A percentile compares a stretch with the other conserved stretches of the same genome.
Evolutionary conservation across 2,329 filamentous ascomycete species (phyloP).

Genomic region (Cordyceps javanica): DNA sequence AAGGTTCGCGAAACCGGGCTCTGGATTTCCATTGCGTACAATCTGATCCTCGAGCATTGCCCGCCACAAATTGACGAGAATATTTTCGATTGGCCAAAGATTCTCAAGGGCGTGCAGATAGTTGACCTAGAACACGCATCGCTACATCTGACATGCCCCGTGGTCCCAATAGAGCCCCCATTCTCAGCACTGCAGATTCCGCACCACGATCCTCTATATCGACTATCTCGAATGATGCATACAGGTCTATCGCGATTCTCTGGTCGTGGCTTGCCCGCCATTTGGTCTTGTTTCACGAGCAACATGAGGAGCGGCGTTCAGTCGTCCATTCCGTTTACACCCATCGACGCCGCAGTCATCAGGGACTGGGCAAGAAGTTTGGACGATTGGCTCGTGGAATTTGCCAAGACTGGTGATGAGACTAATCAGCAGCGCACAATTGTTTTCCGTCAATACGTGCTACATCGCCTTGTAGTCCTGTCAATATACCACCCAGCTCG

Average conservation of each 20-base stretch:
- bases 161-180: slow-evolving; percentile 34
- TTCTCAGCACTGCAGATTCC: slow-evolving; percentile 30
- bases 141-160: slow-evolving; percentile 34
- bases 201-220: slow-evolving; percentile 33
- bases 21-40: slow-evolving; percentile 38
- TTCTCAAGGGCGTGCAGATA: slow-evolving; percentile 35
- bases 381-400: slow-evolving; percentile 36
- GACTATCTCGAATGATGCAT: slow-evolving; percentile 39
- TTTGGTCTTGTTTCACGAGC: slow-evolving; percentile 35
- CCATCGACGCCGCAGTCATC: slow-evolving; percentile 34
- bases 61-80: slow-evolving; percentile 31
- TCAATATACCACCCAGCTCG: slow-evolving; percentile 38
- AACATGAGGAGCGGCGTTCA: slow-evolving; percentile 15
- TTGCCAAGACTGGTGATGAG: slow-evolving; percentile 25
- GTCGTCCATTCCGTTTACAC: slow-evolving; percentile 27
- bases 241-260: slow-evolving; percentile 36
- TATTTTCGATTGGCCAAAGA: slow-evolving; percentile 33
- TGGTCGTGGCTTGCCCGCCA: slow-evolving; percentile 34
- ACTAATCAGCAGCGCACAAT: slow-evolving; percentile 29
- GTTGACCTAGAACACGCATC: slow-evolving; percentile 39
- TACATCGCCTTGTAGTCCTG: slow-evolving; percentile 35
- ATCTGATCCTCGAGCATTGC: slow-evolving; percentile 35
- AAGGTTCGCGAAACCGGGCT: slow-evolving; percentile 35
- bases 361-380: slow-evolving; percentile 36
- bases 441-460: slow-evolving; percentile 35